Base-by-base conservation (phyloP, 2,329 filamentous ascomycete species). In the Claviceps spartinae region DNA sequence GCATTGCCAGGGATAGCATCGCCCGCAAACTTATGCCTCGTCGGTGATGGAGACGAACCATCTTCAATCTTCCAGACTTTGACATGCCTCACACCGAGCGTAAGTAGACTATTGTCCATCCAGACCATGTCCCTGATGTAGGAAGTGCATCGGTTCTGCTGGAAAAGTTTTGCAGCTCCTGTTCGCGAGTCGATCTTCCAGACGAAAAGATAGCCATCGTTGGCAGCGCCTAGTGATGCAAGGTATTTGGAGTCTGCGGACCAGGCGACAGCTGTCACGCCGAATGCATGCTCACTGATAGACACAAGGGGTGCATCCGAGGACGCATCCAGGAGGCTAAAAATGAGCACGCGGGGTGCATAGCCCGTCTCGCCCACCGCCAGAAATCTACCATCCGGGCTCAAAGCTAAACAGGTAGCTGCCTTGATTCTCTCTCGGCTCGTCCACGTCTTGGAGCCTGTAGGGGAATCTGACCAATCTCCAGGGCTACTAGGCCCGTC, bases 281-380 rank as follows among this genome's bases (percentile, higher is more conserved):
- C 93, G 66, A 88, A 94, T 1, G 82, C 84, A 67, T 98, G 93
- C 63, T 98, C 93, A 51, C 81, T 86, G 52, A 98, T 79, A 38
- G 86, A 88, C 2, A 89, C 86, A 6, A 96, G 74, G 2, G 93
- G 93, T 1, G 77, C 78, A 61, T 97, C 90, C 2, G 83, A 85
- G 1, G 87, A 86, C 38, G 77, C 77, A 61, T 95, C 89, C 60
- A 86, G 79, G 5, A 93, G 82, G 36, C 82, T 88, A 68, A 95
- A 98, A 51, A 98, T 83, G 53, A 97, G 74, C 22, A 98, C 88
- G 50, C 93, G 79, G 5, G 93, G 93, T 50, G 85, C 86, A 67
- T 97, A 96, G 22, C 93, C 93, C 3, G 90, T 95, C 77, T 98
- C 93, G 61, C 93, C 93, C 3, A 97, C 86, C 8, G 91, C 93